Conservation (phyloP, 202 grass and related monocot species). For the Musa balbisiana region DNA sequence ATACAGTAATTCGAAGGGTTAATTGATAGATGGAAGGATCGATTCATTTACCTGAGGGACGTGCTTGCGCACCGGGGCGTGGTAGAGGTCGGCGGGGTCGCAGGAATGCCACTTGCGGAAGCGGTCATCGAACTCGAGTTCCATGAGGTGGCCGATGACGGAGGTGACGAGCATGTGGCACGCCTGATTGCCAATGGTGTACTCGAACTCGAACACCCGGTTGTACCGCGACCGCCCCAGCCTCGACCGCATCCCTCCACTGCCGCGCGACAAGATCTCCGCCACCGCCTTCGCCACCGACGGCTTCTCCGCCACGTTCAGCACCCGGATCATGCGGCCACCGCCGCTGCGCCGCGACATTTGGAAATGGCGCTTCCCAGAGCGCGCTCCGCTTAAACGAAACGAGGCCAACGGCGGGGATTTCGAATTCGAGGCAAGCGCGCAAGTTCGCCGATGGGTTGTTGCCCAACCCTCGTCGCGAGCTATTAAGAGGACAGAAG, state of each 20-base stretch:
- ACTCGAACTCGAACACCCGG: slow-evolving; percentile 83
- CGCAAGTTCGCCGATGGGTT: neutral
- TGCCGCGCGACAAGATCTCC: slow-evolving; percentile 65
- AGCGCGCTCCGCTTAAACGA: too few species aligned
- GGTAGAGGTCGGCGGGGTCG: slow-evolving; percentile 69
- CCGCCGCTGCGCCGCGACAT: slow-evolving; percentile 25
- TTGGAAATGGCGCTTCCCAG: neutral
- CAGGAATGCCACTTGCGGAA: slow-evolving; percentile 88
- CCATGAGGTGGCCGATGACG: slow-evolving; percentile 97
- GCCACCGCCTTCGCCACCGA: slow-evolving; percentile 84
- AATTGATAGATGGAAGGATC: neutral
- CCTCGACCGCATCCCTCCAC: slow-evolving; percentile 50
- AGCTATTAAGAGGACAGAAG: too few species aligned
- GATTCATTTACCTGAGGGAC: slow-evolving; percentile 53
- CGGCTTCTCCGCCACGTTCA: slow-evolving; percentile 94
- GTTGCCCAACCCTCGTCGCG: too few species aligned
- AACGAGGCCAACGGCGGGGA: too few species aligned
- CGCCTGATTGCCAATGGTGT: slow-evolving; percentile 42
- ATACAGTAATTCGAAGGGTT: too few species aligned
- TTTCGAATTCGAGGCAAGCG: neutral
- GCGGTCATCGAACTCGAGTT: slow-evolving; percentile 85
- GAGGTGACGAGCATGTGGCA: slow-evolving; percentile 87
- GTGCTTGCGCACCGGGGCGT: slow-evolving; percentile 73
- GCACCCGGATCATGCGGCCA: slow-evolving; percentile 40
- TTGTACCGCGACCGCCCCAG: slow-evolving; percentile 72